Conservation (phyloP, 148 eudicot genomes). For the Rhododendron vialii region DNA sequence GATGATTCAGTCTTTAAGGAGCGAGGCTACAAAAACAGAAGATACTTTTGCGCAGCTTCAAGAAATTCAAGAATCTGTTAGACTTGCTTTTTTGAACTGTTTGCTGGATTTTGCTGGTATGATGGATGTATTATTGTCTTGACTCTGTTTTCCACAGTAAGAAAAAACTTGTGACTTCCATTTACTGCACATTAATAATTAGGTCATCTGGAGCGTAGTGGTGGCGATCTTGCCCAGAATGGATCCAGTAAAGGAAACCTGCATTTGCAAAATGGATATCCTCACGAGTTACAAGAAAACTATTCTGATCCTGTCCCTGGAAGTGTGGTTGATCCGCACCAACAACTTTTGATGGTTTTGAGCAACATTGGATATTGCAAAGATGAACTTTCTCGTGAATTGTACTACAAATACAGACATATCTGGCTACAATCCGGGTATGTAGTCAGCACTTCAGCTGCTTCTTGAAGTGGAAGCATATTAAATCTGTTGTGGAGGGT, state of each 20-base stretch:
- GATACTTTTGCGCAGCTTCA: constrained; percentile 72
- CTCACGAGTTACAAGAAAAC: constrained; percentile 41
- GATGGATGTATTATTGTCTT: constrained; percentile 12
- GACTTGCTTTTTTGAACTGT: constrained; percentile 85
- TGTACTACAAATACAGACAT: constrained; percentile 70
- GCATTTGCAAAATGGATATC: constrained; percentile 53
- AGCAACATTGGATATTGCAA: constrained; percentile 96
- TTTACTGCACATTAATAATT: constrained; percentile 19
- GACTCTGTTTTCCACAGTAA: neutral
- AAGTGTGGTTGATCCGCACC: constrained; percentile 70
- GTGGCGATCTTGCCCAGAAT: constrained; percentile 55
- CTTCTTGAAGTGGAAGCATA: neutral
- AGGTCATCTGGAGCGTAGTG: constrained; percentile 92
- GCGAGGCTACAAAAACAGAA: constrained; percentile 76
- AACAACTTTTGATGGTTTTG: constrained; percentile 83
- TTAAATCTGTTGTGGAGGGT: neutral
- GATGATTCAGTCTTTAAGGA: constrained; percentile 75
- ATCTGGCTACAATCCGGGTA: constrained; percentile 76
- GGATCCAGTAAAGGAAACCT: constrained; percentile 53
- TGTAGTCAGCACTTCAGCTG: constrained; percentile 14
- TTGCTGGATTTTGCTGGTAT: constrained; percentile 90
- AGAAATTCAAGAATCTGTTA: constrained; percentile 93
- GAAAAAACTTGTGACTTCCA: constrained; percentile 1
- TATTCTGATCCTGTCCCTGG: constrained; percentile 65
- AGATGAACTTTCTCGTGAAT: constrained; percentile 81